phyloP scores from a whole-genome alignment of 139 green algal species.

The Nannochloris sp. region DNA sequence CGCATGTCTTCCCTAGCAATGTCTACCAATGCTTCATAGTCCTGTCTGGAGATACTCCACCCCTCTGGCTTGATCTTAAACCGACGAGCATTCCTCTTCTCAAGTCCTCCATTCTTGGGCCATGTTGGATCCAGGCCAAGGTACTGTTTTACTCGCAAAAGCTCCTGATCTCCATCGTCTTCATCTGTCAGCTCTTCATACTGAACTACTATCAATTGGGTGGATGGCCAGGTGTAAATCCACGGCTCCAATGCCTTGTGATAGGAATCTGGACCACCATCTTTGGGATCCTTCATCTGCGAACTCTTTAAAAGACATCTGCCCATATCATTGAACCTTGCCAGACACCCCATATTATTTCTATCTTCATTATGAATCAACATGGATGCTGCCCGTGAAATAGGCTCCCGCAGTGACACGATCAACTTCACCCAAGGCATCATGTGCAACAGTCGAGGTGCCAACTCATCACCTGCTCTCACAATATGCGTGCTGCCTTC shows the following conservation, averaged over 20 bases:
- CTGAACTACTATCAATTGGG: neutral
- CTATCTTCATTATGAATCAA: conserved; percentile 22
- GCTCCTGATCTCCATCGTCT: neutral
- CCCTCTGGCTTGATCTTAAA: conserved; percentile 12
- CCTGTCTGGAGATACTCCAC: neutral
- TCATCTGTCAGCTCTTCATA: conserved; percentile 12
- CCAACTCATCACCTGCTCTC: conserved; percentile 7
- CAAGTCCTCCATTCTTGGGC: neutral
- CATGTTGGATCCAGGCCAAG: neutral
- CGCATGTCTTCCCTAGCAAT: neutral
- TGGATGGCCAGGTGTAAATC: conserved; percentile 5
- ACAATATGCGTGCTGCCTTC: conserved; percentile 15
- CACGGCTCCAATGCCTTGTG: neutral
- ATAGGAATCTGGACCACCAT: conserved; percentile 2
- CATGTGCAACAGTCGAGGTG: conserved; percentile 2
- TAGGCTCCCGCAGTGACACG: conserved; percentile 16
- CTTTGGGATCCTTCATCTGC: neutral
- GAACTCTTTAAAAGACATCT: conserved; percentile 4
- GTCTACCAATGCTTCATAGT: conserved; percentile 4
- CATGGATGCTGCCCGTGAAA: conserved; percentile 24
- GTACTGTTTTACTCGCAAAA: conserved; percentile 6
- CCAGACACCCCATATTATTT: neutral
- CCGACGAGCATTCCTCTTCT: neutral
- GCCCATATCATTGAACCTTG: neutral
- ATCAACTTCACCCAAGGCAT: conserved; percentile 26